Evolutionary conservation across 2,329 filamentous ascomycete species (phyloP).

Genomic region (Trichoderma lentiforme): DNA sequence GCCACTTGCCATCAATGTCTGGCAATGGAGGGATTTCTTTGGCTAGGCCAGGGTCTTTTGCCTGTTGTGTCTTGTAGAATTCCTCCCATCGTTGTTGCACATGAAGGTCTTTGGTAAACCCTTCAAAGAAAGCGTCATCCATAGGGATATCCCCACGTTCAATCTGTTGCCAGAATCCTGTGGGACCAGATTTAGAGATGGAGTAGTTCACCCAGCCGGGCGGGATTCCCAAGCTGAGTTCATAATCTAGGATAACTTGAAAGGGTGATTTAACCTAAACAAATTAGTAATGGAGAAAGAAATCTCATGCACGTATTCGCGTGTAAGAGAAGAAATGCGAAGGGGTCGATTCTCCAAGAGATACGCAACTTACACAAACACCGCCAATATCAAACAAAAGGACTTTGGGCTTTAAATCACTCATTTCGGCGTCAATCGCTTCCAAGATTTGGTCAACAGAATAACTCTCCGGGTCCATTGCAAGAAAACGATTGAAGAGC

Average conservation of each 20-base stretch:
- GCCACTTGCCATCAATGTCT: conserved; percentile 67
- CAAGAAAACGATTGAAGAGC: not conserved
- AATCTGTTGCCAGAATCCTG: conserved; percentile 83
- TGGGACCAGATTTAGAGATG: conserved; percentile 73
- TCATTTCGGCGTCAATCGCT: conserved; percentile 38
- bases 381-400: conserved; percentile 94
- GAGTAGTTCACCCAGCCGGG: conserved; percentile 88
- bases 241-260: conserved; percentile 89
- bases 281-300: conserved; percentile 5
- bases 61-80: conserved; percentile 52
- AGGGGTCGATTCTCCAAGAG: not conserved
- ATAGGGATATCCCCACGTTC: conserved; percentile 80
- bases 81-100: conserved; percentile 63
- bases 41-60: conserved; percentile 40
- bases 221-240: conserved; percentile 71
- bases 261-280: conserved; percentile 82
- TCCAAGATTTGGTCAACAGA: conserved; percentile 28
- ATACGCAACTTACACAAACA: conserved; percentile 72
- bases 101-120: conserved; percentile 73
- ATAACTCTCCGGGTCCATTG: conserved; percentile 6
- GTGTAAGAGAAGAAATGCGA: not conserved
- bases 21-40: conserved; percentile 60
- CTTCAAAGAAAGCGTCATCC: conserved; percentile 69
- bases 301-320: not conserved
- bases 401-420: conserved; percentile 58